Conservation (phyloP, 257 asterid genomes). For the Gynochthodes officinalis region DNA sequence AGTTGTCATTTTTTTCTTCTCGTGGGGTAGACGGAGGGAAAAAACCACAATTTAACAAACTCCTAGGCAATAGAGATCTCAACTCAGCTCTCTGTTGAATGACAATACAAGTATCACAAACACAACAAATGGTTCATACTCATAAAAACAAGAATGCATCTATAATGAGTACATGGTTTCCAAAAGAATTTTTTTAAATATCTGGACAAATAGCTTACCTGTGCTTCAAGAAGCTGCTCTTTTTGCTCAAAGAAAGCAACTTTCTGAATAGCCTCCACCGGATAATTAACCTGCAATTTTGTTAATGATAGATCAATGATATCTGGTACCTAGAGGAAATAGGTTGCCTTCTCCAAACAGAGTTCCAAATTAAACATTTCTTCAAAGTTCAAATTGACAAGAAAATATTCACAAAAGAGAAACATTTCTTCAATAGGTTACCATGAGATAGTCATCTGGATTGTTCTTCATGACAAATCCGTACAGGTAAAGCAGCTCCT, state of each 20-base stretch:
- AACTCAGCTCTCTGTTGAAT: constrained; percentile 70
- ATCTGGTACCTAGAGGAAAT: neutral
- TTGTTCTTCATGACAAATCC: constrained; percentile 80
- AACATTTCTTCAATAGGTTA: constrained; percentile 24
- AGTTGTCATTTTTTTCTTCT: constrained; percentile 29
- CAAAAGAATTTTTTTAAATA: no score
- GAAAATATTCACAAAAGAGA: neutral
- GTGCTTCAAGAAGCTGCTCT: constrained; percentile 87
- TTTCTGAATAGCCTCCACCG: constrained; percentile 64
- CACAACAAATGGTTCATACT: neutral
- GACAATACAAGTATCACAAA: constrained; percentile 15
- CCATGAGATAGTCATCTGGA: constrained; percentile 95
- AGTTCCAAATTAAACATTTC: constrained; percentile 1
- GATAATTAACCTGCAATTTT: constrained; percentile 72
- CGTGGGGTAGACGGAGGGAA: constrained; percentile 45
- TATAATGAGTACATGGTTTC: neutral
- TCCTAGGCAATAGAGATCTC: constrained; percentile 74
- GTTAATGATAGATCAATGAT: neutral
- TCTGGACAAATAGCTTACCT: constrained; percentile 41
- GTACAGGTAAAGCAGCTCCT: constrained; percentile 92
- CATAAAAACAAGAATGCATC: neutral
- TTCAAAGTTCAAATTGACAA: neutral
- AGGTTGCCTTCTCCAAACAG: neutral
- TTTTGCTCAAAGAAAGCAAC: constrained; percentile 67
- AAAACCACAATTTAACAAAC: constrained; percentile 64